These are phyloP conservation scores for Medicago arabica DNA, from an alignment of 306 rosid species.

Conservation along the genomic window DNA sequence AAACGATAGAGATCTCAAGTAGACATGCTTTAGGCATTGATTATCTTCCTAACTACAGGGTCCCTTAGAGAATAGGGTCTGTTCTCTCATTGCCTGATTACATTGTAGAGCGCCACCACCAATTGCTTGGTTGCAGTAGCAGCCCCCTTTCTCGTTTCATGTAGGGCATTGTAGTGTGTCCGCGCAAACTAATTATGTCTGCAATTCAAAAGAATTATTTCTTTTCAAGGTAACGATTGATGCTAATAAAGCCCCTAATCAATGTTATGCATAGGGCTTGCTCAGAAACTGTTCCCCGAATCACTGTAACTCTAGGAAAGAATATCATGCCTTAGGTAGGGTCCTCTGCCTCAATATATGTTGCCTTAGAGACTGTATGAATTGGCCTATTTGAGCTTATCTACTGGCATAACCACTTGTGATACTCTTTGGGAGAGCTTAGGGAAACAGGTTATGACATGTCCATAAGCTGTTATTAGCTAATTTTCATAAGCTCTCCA, in stretches of 20 bases:
- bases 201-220: not conserved
- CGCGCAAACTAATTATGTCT: not conserved
- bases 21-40: not conserved
- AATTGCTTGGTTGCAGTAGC: not conserved
- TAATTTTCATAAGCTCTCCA: no score
- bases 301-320: no score
- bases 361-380: no score
- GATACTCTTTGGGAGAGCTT: no score
- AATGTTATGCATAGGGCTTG: not conserved
- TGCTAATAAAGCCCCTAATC: no score
- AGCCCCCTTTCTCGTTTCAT: not conserved
- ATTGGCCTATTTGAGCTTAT: no score
- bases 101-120: not conserved
- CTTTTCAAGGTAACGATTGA: not conserved
- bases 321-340: no score
- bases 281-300: slow-evolving; percentile 9
- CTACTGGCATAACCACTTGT: no score
- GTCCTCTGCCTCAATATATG: no score
- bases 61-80: not conserved
- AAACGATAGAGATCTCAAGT: not conserved
- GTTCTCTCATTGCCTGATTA: not conserved
- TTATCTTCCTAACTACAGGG: not conserved
- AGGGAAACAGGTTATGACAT: no score
- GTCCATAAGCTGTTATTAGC: no score
- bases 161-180: not conserved